These are phyloP conservation scores for Wakefieldia striispora DNA, from an alignment of 768 basidiomycete species.

Conservation along the genomic window DNA sequence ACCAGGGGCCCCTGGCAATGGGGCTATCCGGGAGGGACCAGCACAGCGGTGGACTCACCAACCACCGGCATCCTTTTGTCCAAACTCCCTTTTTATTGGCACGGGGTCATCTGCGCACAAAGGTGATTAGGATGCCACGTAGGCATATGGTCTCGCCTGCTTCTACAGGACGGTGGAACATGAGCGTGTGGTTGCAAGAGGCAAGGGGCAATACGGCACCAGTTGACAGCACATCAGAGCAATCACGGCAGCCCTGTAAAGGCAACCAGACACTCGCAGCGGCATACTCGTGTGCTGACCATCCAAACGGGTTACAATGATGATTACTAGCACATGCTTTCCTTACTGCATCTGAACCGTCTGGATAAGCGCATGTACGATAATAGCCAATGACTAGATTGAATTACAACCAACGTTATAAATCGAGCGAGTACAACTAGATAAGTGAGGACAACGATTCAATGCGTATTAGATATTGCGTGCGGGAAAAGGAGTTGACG, in stretches of 20 bases:
- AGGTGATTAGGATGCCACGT: not conserved
- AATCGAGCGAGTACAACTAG: constrained; percentile 20
- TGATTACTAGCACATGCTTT: not conserved
- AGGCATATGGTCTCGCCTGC: not conserved
- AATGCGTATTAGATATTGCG: constrained; percentile 12
- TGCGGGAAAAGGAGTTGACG: constrained; percentile 4
- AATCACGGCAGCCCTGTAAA: not conserved
- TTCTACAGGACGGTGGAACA: not conserved
- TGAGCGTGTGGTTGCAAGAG: too few relatives aligned
- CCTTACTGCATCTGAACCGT: not conserved
- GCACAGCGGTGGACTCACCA: not conserved
- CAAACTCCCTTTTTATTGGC: not conserved
- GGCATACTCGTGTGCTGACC: not conserved
- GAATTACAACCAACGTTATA: constrained; percentile 18
- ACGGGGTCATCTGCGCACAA: not conserved
- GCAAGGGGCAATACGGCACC: not conserved
- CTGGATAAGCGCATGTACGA: not conserved
- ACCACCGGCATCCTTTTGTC: not conserved
- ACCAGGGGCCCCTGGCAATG: not conserved
- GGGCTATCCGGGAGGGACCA: too few relatives aligned
- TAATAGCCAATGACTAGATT: constrained; percentile 1
- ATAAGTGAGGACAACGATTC: constrained; percentile 19
- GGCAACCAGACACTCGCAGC: not conserved
- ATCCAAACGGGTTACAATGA: not conserved
- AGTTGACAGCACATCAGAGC: not conserved